Percentiles rank a stretch among this genome's conserved stretches.
These are phyloP conservation scores for Cicer bijugum DNA, from an alignment of 306 rosid species.

Conservation along the genomic window DNA sequence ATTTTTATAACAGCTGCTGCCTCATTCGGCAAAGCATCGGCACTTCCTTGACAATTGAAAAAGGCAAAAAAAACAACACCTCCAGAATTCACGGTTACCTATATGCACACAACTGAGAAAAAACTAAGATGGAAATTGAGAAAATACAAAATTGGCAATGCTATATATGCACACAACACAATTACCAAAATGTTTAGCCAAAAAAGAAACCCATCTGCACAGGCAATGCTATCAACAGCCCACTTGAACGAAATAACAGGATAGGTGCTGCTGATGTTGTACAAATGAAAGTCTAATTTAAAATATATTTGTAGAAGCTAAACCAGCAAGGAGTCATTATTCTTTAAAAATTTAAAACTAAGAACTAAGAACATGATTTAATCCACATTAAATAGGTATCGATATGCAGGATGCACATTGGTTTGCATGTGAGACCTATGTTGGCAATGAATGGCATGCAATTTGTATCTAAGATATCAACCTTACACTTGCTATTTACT, in stretches of 20 bases:
- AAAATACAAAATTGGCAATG: conserved; percentile 22
- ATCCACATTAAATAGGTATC: conserved; percentile 6
- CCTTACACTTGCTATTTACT: conserved; percentile 15
- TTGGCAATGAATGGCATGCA: background rate
- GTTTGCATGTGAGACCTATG: background rate
- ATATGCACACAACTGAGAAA: conserved; percentile 52
- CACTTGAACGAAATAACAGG: conserved; percentile 9
- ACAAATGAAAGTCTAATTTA: background rate
- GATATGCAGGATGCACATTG: background rate
- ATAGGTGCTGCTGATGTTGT: conserved; percentile 1
- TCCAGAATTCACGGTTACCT: conserved; percentile 95
- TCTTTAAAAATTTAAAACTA: background rate
- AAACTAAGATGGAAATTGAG: conserved; percentile 45
- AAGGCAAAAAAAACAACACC: conserved; percentile 96
- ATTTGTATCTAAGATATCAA: conserved; percentile 17
- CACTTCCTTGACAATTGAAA: conserved; percentile 60
- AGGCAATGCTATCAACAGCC: conserved; percentile 10
- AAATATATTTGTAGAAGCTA: conserved; percentile 24
- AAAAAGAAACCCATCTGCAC: background rate
- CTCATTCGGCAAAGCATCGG: conserved; percentile 60
- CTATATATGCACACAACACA: background rate
- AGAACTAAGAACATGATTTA: conserved; percentile 14
- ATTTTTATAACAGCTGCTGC: conserved; percentile 92
- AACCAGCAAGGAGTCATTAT: conserved; percentile 14
- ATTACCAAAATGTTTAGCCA: background rate